Evolutionary conservation across 2,329 filamentous ascomycete genomes (phyloP).

Genomic region (Stagonosporopsis chrysanthemi): DNA sequence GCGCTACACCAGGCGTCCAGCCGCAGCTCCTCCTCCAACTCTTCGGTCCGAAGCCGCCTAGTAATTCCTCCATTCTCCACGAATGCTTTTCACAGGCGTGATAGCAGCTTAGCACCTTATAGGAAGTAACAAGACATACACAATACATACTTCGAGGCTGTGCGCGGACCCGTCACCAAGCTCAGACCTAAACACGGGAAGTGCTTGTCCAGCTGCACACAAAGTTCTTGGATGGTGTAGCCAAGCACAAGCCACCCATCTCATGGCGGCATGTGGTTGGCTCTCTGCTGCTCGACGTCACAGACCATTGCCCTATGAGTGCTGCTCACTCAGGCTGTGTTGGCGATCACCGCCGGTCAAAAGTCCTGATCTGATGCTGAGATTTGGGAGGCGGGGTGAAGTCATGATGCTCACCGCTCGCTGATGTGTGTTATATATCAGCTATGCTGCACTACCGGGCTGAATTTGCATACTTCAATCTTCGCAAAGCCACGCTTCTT

Average conservation of each 20-base stretch:
- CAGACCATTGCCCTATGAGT: conserved; percentile 7
- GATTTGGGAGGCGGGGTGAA: conserved; percentile 5
- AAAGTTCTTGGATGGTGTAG: conserved; percentile 14
- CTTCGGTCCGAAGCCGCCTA: conserved; percentile 1
- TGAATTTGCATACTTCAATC: background rate
- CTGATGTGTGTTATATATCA: background rate
- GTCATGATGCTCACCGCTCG: conserved; percentile 11
- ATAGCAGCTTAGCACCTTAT: background rate
- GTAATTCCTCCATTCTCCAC: background rate
- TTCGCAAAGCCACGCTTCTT: background rate
- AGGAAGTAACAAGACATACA: background rate
- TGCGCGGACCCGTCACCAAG: conserved; percentile 1
- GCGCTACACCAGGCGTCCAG: conserved; percentile 13
- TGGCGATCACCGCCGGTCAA: conserved; percentile 19
- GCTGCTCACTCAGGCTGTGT: conserved; percentile 26
- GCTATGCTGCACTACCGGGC: background rate
- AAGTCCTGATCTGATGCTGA: conserved; percentile 21
- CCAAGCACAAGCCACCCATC: conserved; percentile 29
- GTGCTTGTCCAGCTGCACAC: conserved; percentile 13
- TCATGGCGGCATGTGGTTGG: conserved; percentile 21
- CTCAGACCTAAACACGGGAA: conserved; percentile 5
- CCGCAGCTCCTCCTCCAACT: conserved; percentile 8
- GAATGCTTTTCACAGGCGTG: background rate
- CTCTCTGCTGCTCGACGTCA: conserved; percentile 20
- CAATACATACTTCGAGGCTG: conserved; percentile 4